phyloP scores from a whole-genome alignment of 805 yeast genomes.

The Metschnikowia reukaufii region DNA sequence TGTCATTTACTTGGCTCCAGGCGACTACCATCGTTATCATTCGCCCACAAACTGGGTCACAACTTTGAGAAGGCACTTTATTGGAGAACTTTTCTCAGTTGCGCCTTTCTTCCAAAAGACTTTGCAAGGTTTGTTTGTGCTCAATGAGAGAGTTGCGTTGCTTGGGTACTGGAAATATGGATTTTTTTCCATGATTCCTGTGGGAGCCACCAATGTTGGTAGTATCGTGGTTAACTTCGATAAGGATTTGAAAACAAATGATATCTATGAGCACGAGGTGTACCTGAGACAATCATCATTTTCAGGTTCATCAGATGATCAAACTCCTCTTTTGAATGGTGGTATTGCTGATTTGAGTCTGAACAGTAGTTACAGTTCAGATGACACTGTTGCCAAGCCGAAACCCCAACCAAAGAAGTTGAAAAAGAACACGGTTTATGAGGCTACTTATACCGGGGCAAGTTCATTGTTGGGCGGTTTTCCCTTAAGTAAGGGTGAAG shows the following conservation, averaged over 20 bases:
- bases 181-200: slow-evolving; percentile 97
- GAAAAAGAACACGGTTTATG: slow-evolving; percentile 81
- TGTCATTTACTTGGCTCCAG: slow-evolving; percentile 95
- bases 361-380: slow-evolving; percentile 10
- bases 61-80: slow-evolving; percentile 88
- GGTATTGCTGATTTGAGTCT: slow-evolving; percentile 12
- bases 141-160: slow-evolving; percentile 93
- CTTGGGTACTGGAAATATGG: slow-evolving; percentile 97
- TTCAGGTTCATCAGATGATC: slow-evolving; percentile 22
- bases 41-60: slow-evolving; percentile 97
- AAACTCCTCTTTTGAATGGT: slow-evolving; percentile 30
- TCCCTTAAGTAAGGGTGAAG: slow-evolving; percentile 88
- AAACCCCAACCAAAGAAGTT: slow-evolving; percentile 33
- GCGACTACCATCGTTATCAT: slow-evolving; percentile 96
- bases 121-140: slow-evolving; percentile 79
- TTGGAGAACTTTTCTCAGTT: slow-evolving; percentile 92
- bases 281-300: slow-evolving; percentile 25
- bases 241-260: slow-evolving; percentile 83
- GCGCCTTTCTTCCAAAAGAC: slow-evolving; percentile 95
- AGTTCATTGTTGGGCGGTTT: slow-evolving; percentile 75
- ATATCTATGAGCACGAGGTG: slow-evolving; percentile 54
- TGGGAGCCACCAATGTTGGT: slow-evolving; percentile 98
- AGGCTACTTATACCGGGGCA: slow-evolving; percentile 86
- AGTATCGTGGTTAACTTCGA: slow-evolving; percentile 91
- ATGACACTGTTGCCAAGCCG: background rate